These are phyloP conservation scores for Fraxinus xanthoxyloides DNA, from an alignment of 305 asterid species.

Conservation along the genomic window DNA sequence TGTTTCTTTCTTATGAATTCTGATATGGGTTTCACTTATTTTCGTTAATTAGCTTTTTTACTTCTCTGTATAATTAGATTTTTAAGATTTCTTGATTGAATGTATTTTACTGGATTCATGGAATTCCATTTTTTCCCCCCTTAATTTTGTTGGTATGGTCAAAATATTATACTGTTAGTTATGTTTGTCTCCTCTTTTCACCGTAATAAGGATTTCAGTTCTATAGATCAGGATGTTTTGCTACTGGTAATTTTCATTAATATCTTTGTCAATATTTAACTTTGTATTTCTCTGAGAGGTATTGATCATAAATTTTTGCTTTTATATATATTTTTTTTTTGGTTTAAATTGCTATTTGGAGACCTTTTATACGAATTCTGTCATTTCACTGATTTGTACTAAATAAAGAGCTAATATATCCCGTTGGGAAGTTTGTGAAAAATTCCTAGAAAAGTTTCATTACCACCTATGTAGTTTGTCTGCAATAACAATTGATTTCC, in stretches of 20 bases:
- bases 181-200: conserved; percentile 27
- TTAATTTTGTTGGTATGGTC: conserved; percentile 9
- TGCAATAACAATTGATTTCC: background rate
- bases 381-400: background rate
- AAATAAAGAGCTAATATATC: background rate
- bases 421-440: background rate
- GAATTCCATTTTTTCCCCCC: conserved; percentile 18
- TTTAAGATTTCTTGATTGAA: conserved; percentile 12
- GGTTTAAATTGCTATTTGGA: background rate
- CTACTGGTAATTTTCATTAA: conserved; percentile 21
- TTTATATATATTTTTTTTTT: conserved; percentile 1
- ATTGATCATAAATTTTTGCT: conserved; percentile 14
- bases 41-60: background rate
- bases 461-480: background rate
- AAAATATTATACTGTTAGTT: conserved; percentile 11
- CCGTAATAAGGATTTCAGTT: conserved; percentile 35
- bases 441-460: background rate
- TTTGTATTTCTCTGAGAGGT: conserved; percentile 17
- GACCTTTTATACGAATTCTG: background rate
- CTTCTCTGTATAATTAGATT: background rate
- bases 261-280: conserved; percentile 18
- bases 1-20: background rate
- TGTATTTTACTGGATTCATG: conserved; percentile 17
- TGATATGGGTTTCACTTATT: background rate
- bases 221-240: conserved; percentile 21